Evolutionary conservation across 306 rosid species (phyloP), one percentile per base, ranked within the genome.

Genomic region (Hippophae rhamnoides): DNA sequence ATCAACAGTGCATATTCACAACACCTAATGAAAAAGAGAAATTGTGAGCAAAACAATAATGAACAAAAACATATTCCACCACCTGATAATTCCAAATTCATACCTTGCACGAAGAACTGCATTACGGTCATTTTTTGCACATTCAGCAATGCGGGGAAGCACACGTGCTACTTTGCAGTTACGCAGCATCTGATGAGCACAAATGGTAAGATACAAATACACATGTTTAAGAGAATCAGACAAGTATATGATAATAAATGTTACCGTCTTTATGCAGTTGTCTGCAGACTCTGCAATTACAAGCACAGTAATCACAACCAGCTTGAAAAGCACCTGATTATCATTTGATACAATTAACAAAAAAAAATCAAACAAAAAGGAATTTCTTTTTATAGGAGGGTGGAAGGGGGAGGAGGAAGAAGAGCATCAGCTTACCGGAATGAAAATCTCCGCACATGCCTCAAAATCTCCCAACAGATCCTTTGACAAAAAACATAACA

Each of bases 221-320:
- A 58, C 64, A 70, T 42, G 43, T 45, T 66, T 47, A 63, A 64
- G 53, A 10, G 14, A 58, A 41, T 44, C 43, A 62, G 3, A 4
- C 0, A 8, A 6, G 42, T 11, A 50, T 57, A 50, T 69, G 27
- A 59, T 40, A 63, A 64, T 10, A 31, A 41, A 18, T 7, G 65
- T 66, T 88, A 93, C 99, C 90, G 94, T 93, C 78, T 93, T 93
- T 65, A 93, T 82, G 83, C 99, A 93, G 76, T 81, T 86, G 76
- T 93, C 99, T 13, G 99, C 90, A 68, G 97, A 93, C 79, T 93
- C 99, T 56, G 90, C 90, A 80, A 93, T 93, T 77, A 93, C 99
- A 76, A 93, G 99, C 67, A 93, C 99, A 69, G 99, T 93, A 66
- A 93, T 93, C 79, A 93, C 97, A 72, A 93, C 99, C 75, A 93